Evolutionary conservation across 192 early-diverging fungal genomes (phyloP).

Genomic region (Entomortierella parvispora): DNA sequence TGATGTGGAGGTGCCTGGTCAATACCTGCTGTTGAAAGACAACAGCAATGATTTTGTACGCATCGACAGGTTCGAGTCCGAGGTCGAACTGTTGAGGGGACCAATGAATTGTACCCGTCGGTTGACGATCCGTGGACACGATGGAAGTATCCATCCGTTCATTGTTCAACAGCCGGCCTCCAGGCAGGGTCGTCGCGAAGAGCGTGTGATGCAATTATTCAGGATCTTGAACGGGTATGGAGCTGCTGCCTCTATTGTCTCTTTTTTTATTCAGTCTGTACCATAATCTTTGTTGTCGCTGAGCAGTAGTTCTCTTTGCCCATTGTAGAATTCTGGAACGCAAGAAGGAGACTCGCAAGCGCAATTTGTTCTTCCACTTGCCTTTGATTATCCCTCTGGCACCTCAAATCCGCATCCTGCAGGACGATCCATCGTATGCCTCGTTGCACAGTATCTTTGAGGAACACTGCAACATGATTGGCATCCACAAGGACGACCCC

Average conservation of each 20-base stretch:
- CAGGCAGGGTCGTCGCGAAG: constrained; percentile 91
- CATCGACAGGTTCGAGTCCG: constrained; percentile 95
- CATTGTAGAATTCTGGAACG: constrained; percentile 75
- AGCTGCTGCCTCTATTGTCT: not conserved
- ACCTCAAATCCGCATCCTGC: constrained; percentile 90
- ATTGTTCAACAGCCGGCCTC: constrained; percentile 95
- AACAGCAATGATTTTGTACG: constrained; percentile 91
- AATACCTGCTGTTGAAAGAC: constrained; percentile 88
- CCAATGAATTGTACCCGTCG: constrained; percentile 79
- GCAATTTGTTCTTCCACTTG: constrained; percentile 84
- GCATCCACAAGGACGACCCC: constrained; percentile 89
- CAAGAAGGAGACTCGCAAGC: constrained; percentile 82
- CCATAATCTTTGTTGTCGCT: no score
- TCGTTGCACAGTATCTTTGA: constrained; percentile 96
- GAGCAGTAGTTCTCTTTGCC: no score
- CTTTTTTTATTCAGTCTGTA: not conserved
- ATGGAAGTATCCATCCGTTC: constrained; percentile 91
- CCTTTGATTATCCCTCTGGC: constrained; percentile 94
- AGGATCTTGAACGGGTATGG: constrained; percentile 84
- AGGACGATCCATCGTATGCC: constrained; percentile 90
- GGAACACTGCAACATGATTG: constrained; percentile 76
- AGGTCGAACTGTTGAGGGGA: constrained; percentile 86
- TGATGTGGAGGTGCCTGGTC: constrained; percentile 98
- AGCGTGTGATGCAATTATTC: constrained; percentile 95
- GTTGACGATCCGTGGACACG: constrained; percentile 89